Conservation (phyloP, 371 early-diverging fungal genomes). For the Zychaea mexicana region DNA sequence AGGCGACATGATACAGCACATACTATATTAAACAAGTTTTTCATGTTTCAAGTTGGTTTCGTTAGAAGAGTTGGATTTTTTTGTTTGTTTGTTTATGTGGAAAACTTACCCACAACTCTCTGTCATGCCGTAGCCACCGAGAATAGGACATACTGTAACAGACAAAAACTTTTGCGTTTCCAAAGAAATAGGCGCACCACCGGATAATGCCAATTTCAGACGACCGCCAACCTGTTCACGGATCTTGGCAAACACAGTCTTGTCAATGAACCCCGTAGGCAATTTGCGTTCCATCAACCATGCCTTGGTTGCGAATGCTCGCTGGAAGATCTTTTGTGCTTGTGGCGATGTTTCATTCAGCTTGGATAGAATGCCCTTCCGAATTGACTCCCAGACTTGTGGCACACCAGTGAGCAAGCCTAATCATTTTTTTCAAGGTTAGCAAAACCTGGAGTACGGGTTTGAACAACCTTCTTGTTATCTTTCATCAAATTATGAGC, state of each 20-base stretch:
- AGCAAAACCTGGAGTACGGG: too few relatives aligned
- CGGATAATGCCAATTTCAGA: conserved; percentile 86
- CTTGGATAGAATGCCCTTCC: conserved; percentile 82
- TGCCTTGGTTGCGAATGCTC: conserved; percentile 77
- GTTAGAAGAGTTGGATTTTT: neutral
- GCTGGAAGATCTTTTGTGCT: conserved; percentile 73
- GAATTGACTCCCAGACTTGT: conserved; percentile 92
- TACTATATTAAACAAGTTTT: conserved; percentile 32
- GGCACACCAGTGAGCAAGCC: conserved; percentile 92
- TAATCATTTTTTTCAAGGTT: too few relatives aligned
- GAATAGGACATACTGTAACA: conserved; percentile 80
- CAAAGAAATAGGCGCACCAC: conserved; percentile 91
- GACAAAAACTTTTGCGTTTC: conserved; percentile 89
- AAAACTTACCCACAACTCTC: conserved; percentile 49
- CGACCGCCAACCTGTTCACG: conserved; percentile 92
- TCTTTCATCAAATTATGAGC: neutral
- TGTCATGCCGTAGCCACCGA: conserved; percentile 91
- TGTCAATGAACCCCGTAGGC: conserved; percentile 79
- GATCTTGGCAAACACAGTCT: conserved; percentile 89
- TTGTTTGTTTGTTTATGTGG: neutral
- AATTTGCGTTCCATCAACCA: conserved; percentile 65
- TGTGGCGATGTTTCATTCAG: conserved; percentile 65
- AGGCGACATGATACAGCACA: conserved; percentile 69
- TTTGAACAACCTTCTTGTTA: too few relatives aligned
- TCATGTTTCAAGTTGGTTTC: neutral